Evolutionary conservation across 148 eudicot species (phyloP).

Genomic region (Vaccinium vitisidaea): DNA sequence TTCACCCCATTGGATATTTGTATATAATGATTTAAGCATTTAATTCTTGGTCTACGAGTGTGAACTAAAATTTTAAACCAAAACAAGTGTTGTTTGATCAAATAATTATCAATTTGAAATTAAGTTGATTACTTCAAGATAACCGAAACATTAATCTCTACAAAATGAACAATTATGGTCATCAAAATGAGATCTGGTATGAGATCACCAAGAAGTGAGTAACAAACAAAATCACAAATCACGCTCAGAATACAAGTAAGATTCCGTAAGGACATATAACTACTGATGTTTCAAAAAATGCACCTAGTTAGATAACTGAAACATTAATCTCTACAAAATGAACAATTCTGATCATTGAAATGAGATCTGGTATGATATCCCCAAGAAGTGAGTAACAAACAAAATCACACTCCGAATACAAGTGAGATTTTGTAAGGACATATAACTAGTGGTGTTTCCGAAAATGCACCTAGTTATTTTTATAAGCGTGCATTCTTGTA

Average conservation of each 20-base stretch:
- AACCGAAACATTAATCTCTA: too few species aligned
- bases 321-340: too few species aligned
- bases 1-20: neutral
- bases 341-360: neutral
- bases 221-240: neutral
- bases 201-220: neutral
- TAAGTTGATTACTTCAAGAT: too few species aligned
- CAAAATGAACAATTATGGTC: too few species aligned
- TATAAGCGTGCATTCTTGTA: neutral
- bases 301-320: neutral
- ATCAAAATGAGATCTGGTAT: neutral
- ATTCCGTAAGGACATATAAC: neutral
- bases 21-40: neutral
- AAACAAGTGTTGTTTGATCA: neutral
- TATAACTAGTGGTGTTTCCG: neutral
- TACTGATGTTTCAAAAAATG: neutral
- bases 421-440: neutral
- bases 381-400: neutral
- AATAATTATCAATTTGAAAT: neutral
- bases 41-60: neutral
- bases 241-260: neutral
- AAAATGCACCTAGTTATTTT: neutral
- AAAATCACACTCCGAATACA: neutral
- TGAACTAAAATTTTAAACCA: neutral
- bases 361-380: neutral